Conservation (phyloP, 805 yeast genomes). For the Candida boleticola region DNA sequence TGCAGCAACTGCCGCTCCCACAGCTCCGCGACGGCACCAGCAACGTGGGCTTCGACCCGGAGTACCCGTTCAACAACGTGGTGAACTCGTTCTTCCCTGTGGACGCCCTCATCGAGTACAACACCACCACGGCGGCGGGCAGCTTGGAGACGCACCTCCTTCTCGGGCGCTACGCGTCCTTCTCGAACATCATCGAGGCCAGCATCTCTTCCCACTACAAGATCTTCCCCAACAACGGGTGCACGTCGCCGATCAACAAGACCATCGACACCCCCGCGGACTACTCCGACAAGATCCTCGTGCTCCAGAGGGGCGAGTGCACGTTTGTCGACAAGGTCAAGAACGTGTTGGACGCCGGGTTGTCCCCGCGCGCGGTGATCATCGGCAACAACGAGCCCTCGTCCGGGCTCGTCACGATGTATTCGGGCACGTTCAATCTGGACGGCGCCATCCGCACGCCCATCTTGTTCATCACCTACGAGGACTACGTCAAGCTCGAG, state of each 20-base stretch:
- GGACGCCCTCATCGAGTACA: constrained; percentile 32
- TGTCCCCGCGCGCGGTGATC: constrained; percentile 48
- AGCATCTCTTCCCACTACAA: constrained; percentile 23
- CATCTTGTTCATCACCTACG: constrained; percentile 49
- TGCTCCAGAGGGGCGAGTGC: constrained; percentile 50
- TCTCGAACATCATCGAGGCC: constrained; percentile 32
- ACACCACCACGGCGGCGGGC: constrained; percentile 11
- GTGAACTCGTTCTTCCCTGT: constrained; percentile 43
- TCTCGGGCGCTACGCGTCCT: constrained; percentile 40
- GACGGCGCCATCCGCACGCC: constrained; percentile 43
- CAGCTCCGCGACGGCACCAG: neutral
- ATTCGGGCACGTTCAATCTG: constrained; percentile 43
- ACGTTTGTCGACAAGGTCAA: constrained; percentile 52
- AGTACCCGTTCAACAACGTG: constrained; percentile 32
- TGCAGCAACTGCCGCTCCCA: neutral
- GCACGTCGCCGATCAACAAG: constrained; percentile 11
- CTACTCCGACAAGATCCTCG: constrained; percentile 23
- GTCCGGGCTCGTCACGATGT: constrained; percentile 54
- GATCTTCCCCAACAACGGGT: constrained; percentile 29
- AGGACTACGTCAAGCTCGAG: constrained; percentile 33
- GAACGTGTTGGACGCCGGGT: constrained; percentile 35
- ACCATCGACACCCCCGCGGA: constrained; percentile 5
- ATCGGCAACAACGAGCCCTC: constrained; percentile 53
- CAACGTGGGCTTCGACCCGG: constrained; percentile 16
- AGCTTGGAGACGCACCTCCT: constrained; percentile 15